Base-by-base conservation (phyloP, 2,329 filamentous ascomycete species). In the Teratosphaeria destructans region DNA sequence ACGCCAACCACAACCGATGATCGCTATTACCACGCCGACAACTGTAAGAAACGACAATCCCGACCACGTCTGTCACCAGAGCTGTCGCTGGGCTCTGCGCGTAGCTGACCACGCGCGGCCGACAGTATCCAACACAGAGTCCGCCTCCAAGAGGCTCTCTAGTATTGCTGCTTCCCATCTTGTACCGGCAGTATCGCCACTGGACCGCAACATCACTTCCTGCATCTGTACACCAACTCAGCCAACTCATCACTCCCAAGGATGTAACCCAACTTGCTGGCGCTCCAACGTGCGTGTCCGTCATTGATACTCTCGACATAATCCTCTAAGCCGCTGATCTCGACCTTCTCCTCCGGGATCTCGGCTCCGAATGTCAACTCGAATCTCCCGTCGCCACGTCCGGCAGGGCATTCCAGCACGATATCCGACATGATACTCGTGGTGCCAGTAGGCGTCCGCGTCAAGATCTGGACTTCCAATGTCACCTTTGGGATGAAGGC, bases 401-500 rank as follows among this genome's bases (percentile, higher is more conserved):
- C 57, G 11, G 47, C 57, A 34, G 60, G 60, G 37, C 58, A 60
- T 37, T 58, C 52, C 6, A 62, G 23, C 23, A 14, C 23, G 8
- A 62, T 47, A 32, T 56, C 49, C 27, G 32, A 14, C 23, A 58
- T 19, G 47, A 14, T 19, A 26, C 27, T 47, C 27, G 32, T 43
- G 6, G 56, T 60, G 5, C 52, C 58, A 19, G n/a, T n/a, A n/a
- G n/a, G 3, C n/a, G 34, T 43, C 1, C 58, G 55, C 14, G 26
- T 43, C 12, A 56, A n/a, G 16, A 60, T 53, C 52, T 52, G 19
- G 8, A 62, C 37, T 29, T 62, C 59, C 19, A 62, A 32, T 37
- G 27, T 55, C 58, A 65, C 62, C 57, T 63, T 55, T 19, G 37
- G 58, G 29, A 66, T 57, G 29, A 64, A 37, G 43, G 62, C 49